Conservation (phyloP, 805 yeast genomes). For the Spathaspora passalidarum region DNA sequence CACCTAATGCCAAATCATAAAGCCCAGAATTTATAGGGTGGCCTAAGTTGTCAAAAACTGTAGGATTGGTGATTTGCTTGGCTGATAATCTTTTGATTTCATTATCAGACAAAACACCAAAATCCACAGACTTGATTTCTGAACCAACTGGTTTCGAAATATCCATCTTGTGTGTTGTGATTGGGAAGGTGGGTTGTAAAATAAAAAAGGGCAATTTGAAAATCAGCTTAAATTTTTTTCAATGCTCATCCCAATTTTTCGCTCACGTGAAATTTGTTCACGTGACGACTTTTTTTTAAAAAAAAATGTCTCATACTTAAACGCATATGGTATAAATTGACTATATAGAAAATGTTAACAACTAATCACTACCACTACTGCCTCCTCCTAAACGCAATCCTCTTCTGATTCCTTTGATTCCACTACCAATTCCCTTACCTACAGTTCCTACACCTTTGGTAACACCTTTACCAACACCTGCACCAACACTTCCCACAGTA, state of each 20-base stretch:
- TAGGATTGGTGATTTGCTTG: slow-evolving; percentile 92
- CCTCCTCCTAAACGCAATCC: slow-evolving; percentile 31
- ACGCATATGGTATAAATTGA: not conserved
- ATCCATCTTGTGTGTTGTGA: slow-evolving; percentile 68
- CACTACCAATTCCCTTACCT: slow-evolving; percentile 35
- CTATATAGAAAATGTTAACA: too few relatives aligned
- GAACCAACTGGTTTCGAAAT: slow-evolving; percentile 96
- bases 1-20: slow-evolving; percentile 94
- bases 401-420: slow-evolving; percentile 31
- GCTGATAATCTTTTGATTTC: slow-evolving; percentile 88
- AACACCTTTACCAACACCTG: slow-evolving; percentile 35
- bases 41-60: slow-evolving; percentile 93
- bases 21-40: slow-evolving; percentile 94
- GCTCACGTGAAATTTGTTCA: not conserved
- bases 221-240: not conserved
- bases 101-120: slow-evolving; percentile 74
- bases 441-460: slow-evolving; percentile 44
- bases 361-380: not conserved
- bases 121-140: slow-evolving; percentile 88
- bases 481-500: slow-evolving; percentile 46
- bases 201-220: not conserved
- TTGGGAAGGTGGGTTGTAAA: not conserved
- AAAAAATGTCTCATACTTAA: too few relatives aligned
- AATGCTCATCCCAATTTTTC: not conserved
- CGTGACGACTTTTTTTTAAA: too few relatives aligned